Base-by-base conservation (phyloP, 495 filamentous ascomycete genomes). In the Penicillium manginii region DNA sequence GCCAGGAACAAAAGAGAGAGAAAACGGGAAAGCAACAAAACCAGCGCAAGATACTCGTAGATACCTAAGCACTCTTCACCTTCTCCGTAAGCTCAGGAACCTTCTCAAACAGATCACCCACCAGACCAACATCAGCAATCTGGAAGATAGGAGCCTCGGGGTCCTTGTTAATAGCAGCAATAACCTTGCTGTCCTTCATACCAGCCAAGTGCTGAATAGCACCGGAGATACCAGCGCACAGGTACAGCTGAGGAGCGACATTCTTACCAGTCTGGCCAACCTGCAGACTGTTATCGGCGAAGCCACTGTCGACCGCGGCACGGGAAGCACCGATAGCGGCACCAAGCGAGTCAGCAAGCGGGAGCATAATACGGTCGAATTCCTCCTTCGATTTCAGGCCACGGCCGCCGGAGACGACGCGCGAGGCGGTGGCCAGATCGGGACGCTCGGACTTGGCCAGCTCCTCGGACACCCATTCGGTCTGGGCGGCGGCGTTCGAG, bases 141-240 rank as follows among this genome's bases (percentile, higher is more conserved):
- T 98, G 96, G 83, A 98, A 98, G 60, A 98, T 98, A 2, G 94
- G 94, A 52, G 93, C 94, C 76, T 98, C 94, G 2, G 85, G 79
- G 66, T 98, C 94, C 81, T 98, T 98, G 81, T 98, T 98, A 71
- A 98, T 98, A 29, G 91, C 91, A 37, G 92, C 96, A 82, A 98
- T 98, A 59, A 98, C 96, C 82, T 98, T 98, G 81, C 91, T 96
- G 72, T 98, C 94, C 84, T 98, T 98, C 94, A 98, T 98, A 70
- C 94, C 94, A 42, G 96, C 96, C 75, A 98, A 78, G 83, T 98
- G 94, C 77, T 98, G 94, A 61, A 98, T 98, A 21, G 94, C 94
- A 47, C 94, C 94, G 6, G 90, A 94, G 68, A 98, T 98, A 66
- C 94, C 94, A 15, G 92, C 93, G 31, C 91, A 94, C 57, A 98